Evolutionary conservation across 2,329 filamentous ascomycete genomes (phyloP), one percentile per base, ranked within the genome.

Genomic region (Epichloe sp.): DNA sequence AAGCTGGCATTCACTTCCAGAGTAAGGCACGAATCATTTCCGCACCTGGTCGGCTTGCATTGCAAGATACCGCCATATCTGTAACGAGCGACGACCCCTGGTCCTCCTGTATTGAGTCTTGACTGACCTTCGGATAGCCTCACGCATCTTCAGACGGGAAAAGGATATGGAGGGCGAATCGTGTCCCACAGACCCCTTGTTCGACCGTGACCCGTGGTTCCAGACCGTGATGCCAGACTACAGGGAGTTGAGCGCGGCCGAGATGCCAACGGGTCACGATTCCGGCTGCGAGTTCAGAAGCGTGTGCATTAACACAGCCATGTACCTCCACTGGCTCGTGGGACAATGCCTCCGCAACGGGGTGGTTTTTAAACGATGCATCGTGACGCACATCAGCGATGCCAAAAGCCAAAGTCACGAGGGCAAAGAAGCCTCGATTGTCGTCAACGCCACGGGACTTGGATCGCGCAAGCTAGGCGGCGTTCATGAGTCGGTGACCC

Each of bases 361-460:
- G 31, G 85, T 86, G 6, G 71, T 80, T 1, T 71, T 91, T 60
- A 77, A 79, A 59, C 78, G 87, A 19, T 79, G 70, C 3, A 65
- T 76, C 1, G 67, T 90, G 45, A 67, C 70, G n/a, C 86, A 96
- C 64, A 78, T 97, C 53, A 68, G 73, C 0, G 85, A 95, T 42
- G 88, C 88, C 0, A 56, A 68, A 59, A 49, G 48, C 11, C 65
- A 70, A 45, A 65, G 65, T 60, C 76, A 83, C 62, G 73, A 76
- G 0, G 78, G 80, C 10, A 66, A 71, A 4, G 54, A 59, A n/a
- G 82, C 82, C 3, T 79, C 86, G 59, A 65, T 95, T 2, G 71
- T 95, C 2, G 71, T 97, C 58, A 97, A 97, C 64, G 87, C 88
- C 58, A 91, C 89, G 0, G 91, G 90, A 0, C 72, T 97, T 7